Percentiles rank a stretch among this genome's conserved stretches.
Evolutionary conservation across 1,284 basidiomycete genomes (phyloP).

Genomic region (Austroboletus niveus): DNA sequence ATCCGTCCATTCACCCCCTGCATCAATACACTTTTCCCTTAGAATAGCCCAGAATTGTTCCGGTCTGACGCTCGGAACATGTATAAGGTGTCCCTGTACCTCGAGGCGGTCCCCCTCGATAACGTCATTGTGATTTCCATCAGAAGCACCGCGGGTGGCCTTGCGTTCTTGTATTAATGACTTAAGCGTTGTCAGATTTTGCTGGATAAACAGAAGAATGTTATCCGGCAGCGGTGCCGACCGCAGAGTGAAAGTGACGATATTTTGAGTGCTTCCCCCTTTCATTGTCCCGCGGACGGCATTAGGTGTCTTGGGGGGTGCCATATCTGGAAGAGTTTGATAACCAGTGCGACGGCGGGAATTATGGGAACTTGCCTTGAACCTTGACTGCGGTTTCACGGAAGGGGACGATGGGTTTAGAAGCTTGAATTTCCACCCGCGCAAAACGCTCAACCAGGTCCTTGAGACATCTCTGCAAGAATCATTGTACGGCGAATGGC

Average conservation of each 20-base stretch:
- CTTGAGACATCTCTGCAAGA: slow-evolving; percentile 82
- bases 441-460: slow-evolving; percentile 96
- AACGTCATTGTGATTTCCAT: slow-evolving; percentile 34
- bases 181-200: slow-evolving; percentile 64
- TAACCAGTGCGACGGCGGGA: slow-evolving; percentile 4
- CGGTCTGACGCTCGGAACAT: slow-evolving; percentile 61
- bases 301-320: slow-evolving; percentile 74
- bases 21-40: slow-evolving; percentile 60
- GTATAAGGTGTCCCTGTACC: slow-evolving; percentile 55
- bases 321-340: slow-evolving; percentile 69
- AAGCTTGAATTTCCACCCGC: slow-evolving; percentile 88
- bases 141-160: slow-evolving; percentile 20
- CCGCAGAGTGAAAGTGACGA: slow-evolving; percentile 83
- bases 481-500: background rate
- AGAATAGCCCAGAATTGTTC: slow-evolving; percentile 84
- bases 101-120: slow-evolving; percentile 44
- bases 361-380: slow-evolving; percentile 46
- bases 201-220: slow-evolving; percentile 73
- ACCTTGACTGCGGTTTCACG: slow-evolving; percentile 90
- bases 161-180: slow-evolving; percentile 50
- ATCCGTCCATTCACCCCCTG: slow-evolving; percentile 81
- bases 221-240: slow-evolving; percentile 74
- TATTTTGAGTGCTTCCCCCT: slow-evolving; percentile 65
- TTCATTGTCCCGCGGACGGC: slow-evolving; percentile 79
- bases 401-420: slow-evolving; percentile 97